These are phyloP conservation scores for Xylaria scruposa DNA, from an alignment of 495 filamentous ascomycete genomes.

Conservation along the genomic window DNA sequence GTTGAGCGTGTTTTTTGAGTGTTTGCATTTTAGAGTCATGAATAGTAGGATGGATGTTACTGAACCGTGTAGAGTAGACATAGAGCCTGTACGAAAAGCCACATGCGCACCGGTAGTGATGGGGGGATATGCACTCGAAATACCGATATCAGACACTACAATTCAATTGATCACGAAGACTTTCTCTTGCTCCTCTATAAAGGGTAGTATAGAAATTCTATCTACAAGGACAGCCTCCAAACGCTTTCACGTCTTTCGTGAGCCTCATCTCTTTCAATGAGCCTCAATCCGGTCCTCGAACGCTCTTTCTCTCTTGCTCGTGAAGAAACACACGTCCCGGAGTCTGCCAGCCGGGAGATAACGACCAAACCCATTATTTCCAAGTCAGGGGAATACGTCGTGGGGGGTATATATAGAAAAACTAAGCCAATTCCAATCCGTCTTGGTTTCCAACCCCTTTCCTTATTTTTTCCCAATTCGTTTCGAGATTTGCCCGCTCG, in stretches of 20 bases:
- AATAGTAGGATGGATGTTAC: not conserved
- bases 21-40: not conserved
- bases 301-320: not conserved
- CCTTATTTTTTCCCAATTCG: not conserved
- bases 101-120: too few species aligned
- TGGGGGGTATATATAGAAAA: conserved; percentile 26
- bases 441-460: not conserved
- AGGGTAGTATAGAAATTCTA: not conserved
- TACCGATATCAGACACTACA: not conserved
- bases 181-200: not conserved
- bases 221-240: not conserved
- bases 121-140: too few species aligned
- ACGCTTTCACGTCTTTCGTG: not conserved
- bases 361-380: conserved; percentile 9
- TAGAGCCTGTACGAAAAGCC: too few species aligned
- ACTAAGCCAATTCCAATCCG: conserved; percentile 1
- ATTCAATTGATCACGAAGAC: not conserved
- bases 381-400: not conserved
- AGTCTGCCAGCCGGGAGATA: conserved; percentile 18
- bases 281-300: conserved; percentile 1
- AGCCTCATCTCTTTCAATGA: conserved; percentile 8
- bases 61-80: too few species aligned
- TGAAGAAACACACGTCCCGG: conserved; percentile 6
- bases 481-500: conserved; percentile 17
- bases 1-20: conserved; percentile 29